Conservation (phyloP, 75 land plant genomes). For the Pinus taeda region DNA sequence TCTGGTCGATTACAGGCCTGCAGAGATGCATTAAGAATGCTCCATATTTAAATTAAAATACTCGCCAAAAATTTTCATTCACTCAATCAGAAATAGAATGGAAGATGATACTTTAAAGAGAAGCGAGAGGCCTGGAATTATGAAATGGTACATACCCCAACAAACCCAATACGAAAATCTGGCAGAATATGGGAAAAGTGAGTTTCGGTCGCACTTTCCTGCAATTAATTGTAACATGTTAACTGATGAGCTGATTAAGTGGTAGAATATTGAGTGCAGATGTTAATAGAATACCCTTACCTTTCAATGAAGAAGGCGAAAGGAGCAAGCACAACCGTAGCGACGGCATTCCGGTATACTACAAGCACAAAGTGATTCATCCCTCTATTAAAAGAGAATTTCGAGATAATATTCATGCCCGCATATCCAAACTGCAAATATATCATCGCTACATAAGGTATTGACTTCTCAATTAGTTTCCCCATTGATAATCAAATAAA, state of each 20-base stretch:
- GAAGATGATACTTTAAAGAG: not conserved
- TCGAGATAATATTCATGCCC: slow-evolving; percentile 40
- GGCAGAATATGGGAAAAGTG: slow-evolving; percentile 17
- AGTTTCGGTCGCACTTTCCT: slow-evolving; percentile 38
- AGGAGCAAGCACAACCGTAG: slow-evolving; percentile 40
- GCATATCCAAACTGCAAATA: slow-evolving; percentile 38
- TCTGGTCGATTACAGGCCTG: slow-evolving; percentile 27
- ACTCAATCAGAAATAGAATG: not conserved
- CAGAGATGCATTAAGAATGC: not conserved
- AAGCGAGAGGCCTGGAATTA: not conserved
- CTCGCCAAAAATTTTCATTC: not conserved
- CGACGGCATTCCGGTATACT: slow-evolving; percentile 46
- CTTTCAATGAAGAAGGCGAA: slow-evolving; percentile 43
- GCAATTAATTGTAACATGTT: not conserved
- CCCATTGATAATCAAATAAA: no score
- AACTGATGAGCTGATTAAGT: no score
- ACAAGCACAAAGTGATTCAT: slow-evolving; percentile 37
- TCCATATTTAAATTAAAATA: not conserved
- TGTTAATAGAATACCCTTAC: slow-evolving; percentile 4
- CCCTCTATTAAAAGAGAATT: slow-evolving; percentile 37
- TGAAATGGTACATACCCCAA: slow-evolving; percentile 19
- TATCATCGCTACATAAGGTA: slow-evolving; percentile 32
- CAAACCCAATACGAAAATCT: slow-evolving; percentile 31
- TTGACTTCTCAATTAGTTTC: not conserved
- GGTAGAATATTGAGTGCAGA: no score